Conservation (phyloP, 345 rosid species). For the Balakata baccata region DNA sequence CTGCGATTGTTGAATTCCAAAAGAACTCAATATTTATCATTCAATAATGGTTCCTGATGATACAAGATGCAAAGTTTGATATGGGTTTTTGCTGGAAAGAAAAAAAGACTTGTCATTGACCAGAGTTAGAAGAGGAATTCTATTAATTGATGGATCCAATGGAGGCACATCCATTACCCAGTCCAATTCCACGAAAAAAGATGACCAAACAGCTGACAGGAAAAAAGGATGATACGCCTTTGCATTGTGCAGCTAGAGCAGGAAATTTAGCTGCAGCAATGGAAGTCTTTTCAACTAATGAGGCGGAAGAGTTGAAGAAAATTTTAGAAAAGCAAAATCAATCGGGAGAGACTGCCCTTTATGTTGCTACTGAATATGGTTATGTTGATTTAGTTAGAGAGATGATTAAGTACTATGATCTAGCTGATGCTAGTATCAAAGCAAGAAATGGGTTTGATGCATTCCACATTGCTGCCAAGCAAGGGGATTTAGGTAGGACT, state of each 20-base stretch:
- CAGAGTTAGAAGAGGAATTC: neutral
- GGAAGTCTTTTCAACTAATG: conserved; percentile 45
- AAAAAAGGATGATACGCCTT: conserved; percentile 66
- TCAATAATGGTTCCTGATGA: conserved; percentile 5
- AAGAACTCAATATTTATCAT: neutral
- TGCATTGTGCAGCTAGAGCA: conserved; percentile 77
- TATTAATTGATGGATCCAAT: conserved; percentile 23
- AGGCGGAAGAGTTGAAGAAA: conserved; percentile 45
- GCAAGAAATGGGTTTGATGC: conserved; percentile 95
- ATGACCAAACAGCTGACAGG: conserved; percentile 88
- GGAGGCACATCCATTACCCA: conserved; percentile 23
- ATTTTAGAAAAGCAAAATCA: conserved; percentile 72
- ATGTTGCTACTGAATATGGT: conserved; percentile 85
- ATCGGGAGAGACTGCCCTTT: conserved; percentile 90
- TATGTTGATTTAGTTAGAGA: conserved; percentile 65
- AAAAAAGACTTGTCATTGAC: conserved; percentile 10
- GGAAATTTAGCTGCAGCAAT: conserved; percentile 50
- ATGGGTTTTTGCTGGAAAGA: conserved; percentile 35
- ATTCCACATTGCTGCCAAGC: conserved; percentile 92
- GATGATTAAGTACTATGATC: conserved; percentile 76
- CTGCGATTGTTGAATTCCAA: conserved; percentile 9
- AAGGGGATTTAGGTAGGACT: conserved; percentile 72
- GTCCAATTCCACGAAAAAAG: conserved; percentile 45
- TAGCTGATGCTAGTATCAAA: conserved; percentile 69
- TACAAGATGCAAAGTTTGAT: conserved; percentile 34